Conservation (phyloP, 495 filamentous ascomycete genomes). For the Physcia stellaris region DNA sequence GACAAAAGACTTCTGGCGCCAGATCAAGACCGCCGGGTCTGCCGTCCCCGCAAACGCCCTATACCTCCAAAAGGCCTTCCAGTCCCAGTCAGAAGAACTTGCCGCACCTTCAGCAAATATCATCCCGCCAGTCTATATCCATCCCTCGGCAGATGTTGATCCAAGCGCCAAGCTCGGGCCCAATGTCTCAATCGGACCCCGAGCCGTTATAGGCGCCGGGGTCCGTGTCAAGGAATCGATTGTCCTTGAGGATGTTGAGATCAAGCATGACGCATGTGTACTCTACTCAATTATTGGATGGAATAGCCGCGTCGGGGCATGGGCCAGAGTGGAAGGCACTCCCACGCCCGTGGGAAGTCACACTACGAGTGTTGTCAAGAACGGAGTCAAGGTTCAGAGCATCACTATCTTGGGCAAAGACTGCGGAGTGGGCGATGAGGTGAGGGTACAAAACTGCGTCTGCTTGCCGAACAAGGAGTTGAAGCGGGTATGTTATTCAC, state of each 20-base stretch:
- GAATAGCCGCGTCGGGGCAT: constrained; percentile 89
- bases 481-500: constrained; percentile 64
- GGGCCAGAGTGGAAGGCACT: constrained; percentile 94
- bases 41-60: constrained; percentile 95
- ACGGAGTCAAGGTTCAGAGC: constrained; percentile 96
- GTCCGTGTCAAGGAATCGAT: constrained; percentile 92
- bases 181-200: constrained; percentile 89
- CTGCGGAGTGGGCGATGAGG: constrained; percentile 86
- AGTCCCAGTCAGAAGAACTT: constrained; percentile 70
- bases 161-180: constrained; percentile 93
- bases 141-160: constrained; percentile 86
- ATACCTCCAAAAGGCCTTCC: constrained; percentile 90
- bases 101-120: constrained; percentile 77
- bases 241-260: constrained; percentile 86
- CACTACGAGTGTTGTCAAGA: constrained; percentile 88
- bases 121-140: constrained; percentile 89
- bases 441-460: constrained; percentile 96
- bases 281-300: constrained; percentile 96
- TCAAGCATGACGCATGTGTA: constrained; percentile 94
- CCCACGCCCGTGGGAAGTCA: constrained; percentile 83
- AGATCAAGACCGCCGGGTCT: constrained; percentile 98
- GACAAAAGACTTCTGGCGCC: constrained; percentile 98
- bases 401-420: constrained; percentile 98
- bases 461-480: constrained; percentile 97
- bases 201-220: constrained; percentile 71